Evolutionary conservation across 345 rosid species (phyloP).

Genomic region (Citrus sp.): DNA sequence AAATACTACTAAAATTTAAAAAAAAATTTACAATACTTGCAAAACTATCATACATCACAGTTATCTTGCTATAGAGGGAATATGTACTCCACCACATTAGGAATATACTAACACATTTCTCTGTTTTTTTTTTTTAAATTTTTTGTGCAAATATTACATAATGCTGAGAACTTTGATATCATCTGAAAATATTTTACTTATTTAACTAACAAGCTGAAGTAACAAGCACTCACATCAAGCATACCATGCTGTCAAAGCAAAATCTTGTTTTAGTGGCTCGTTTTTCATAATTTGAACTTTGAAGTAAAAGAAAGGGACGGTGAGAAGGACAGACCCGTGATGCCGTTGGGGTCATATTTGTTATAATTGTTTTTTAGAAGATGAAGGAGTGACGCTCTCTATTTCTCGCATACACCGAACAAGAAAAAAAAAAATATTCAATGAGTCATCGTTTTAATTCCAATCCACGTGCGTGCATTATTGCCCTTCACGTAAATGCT

Average conservation of each 20-base stretch:
- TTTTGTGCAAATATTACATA: no score
- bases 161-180: no score
- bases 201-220: no score
- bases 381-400: no score
- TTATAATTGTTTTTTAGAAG: neutral
- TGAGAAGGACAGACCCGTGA: neutral
- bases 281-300: neutral
- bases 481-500: conserved; percentile 19
- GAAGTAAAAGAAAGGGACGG: neutral
- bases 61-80: neutral
- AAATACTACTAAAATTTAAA: no score
- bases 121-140: no score
- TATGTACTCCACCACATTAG: no score
- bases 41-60: no score
- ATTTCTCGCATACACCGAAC: neutral
- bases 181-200: no score
- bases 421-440: neutral
- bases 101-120: no score
- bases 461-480: conserved; percentile 26
- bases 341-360: neutral
- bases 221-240: no score
- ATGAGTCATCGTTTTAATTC: neutral
- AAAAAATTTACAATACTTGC: no score
- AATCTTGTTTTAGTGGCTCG: neutral
- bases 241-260: neutral